phyloP scores from a whole-genome alignment of 2,329 filamentous ascomycete species.

The Aspergillus sp. region DNA sequence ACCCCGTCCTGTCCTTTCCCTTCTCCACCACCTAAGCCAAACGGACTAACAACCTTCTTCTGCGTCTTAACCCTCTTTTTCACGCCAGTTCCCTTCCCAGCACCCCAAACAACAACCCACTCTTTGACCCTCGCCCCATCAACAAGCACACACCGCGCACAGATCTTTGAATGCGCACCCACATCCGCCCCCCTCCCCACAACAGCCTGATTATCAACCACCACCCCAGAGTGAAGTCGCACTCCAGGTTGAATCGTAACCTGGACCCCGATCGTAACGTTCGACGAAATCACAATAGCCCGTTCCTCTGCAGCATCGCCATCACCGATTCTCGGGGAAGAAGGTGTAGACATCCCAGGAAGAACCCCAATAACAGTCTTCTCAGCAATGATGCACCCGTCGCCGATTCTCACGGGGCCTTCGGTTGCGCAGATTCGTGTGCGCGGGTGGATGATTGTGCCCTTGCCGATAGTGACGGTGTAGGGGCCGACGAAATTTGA shows the following conservation, averaged over 20 bases:
- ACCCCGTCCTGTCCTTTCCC: slow-evolving; percentile 9
- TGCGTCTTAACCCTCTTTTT: slow-evolving; percentile 30
- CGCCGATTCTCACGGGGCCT: slow-evolving; percentile 77
- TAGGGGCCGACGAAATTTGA: slow-evolving; percentile 61
- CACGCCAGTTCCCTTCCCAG: slow-evolving; percentile 47
- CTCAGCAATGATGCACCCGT: slow-evolving; percentile 80
- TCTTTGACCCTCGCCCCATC: slow-evolving; percentile 63
- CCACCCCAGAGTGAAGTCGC: slow-evolving; percentile 38
- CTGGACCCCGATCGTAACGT: slow-evolving; percentile 40
- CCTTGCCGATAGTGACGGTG: slow-evolving; percentile 73
- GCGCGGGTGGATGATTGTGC: slow-evolving; percentile 83
- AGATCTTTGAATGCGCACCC: slow-evolving; percentile 66
- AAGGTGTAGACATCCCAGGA: slow-evolving; percentile 49
- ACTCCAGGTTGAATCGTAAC: slow-evolving; percentile 38
- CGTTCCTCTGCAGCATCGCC: slow-evolving; percentile 5
- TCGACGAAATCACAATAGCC: slow-evolving; percentile 36
- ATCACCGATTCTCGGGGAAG: not conserved
- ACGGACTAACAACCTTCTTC: slow-evolving; percentile 8
- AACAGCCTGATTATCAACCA: slow-evolving; percentile 48
- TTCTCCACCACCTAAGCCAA: slow-evolving; percentile 17
- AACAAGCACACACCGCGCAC: slow-evolving; percentile 60
- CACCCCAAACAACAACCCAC: slow-evolving; percentile 68
- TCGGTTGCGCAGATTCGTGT: slow-evolving; percentile 74
- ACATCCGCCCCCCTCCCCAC: slow-evolving; percentile 35
- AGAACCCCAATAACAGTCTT: slow-evolving; percentile 48